Evolutionary conservation across 2,329 filamentous ascomycete genomes (phyloP), one percentile per base, ranked within the genome.

Genomic region (Claviceps sorghi): DNA sequence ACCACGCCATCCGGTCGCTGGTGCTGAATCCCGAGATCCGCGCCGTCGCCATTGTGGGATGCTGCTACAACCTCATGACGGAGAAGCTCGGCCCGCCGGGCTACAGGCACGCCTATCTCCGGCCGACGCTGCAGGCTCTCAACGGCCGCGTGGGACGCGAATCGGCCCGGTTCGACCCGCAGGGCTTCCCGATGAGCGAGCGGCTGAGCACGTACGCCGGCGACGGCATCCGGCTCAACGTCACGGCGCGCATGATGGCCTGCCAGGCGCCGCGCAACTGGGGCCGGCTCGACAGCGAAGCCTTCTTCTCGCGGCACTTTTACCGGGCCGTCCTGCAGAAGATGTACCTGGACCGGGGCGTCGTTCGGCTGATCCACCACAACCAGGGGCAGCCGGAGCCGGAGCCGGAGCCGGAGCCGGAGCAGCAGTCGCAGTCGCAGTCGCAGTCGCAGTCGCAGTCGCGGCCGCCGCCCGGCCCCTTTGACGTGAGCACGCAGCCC

Each of bases 181-280:
- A 96, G 56, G 93, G 93, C 4, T 98, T 96, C 61, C 93, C 93
- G 0, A 93, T 98, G 85, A 94, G 87, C 54, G 72, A 83, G 45
- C 77, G 76, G 15, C 73, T 96, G 48, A 75, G 62, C 67, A 79
- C 66, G 3, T 78, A 84, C 59, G 67, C 72, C 21, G 71, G 68
- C 17, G 72, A 74, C 9, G 88, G 89, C 2, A 75, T 97, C 47
- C 79, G 87, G 26, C 75, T 97, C 53, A 97, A 98, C 67, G 95
- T 97, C 63, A 98, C 93, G 4, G 89, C 93, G 1, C 81, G 93
- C 45, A 95, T 95, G 85, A 96, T 97, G 91, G 91, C 91, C 2
- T 90, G 94, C 49, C 93, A 98, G 70, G 93, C 93, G 8, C 90
- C 93, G 1, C 76, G 83, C 54, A 98, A 98, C 70, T 98, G 93